A percentile compares a stretch with the other conserved stretches of the same genome.
Conservation (phyloP, 106 monocot genomes). For the Hemerocallis citrina region DNA sequence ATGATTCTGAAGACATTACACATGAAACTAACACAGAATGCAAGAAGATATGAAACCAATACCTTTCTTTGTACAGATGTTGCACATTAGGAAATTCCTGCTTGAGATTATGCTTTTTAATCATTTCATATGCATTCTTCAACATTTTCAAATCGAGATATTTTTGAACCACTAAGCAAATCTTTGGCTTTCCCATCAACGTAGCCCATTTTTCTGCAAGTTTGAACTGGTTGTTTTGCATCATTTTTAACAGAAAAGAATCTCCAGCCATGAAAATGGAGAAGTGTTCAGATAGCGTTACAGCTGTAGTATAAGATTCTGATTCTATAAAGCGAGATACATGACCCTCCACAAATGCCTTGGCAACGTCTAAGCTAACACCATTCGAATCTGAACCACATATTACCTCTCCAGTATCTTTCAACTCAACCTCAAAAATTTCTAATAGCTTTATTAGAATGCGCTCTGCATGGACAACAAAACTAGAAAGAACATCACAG, state of each 20-base stretch:
- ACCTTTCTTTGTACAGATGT: conserved; percentile 80
- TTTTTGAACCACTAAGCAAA: conserved; percentile 64
- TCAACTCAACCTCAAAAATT: conserved; percentile 54
- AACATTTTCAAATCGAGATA: conserved; percentile 87
- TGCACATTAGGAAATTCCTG: conserved; percentile 72
- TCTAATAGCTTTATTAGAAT: conserved; percentile 77
- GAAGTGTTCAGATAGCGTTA: conserved; percentile 60
- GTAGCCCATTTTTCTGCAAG: conserved; percentile 83
- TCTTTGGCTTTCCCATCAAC: conserved; percentile 63
- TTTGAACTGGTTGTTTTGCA: conserved; percentile 50
- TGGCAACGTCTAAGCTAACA: conserved; percentile 30
- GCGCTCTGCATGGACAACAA: conserved; percentile 65
- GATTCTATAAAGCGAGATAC: conserved; percentile 50
- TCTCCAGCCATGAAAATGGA: conserved; percentile 32
- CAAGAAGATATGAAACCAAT: not conserved
- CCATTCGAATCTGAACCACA: conserved; percentile 27
- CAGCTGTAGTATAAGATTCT: conserved; percentile 69
- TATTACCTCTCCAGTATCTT: conserved; percentile 59
- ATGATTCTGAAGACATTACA: too few relatives aligned
- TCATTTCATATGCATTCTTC: conserved; percentile 73
- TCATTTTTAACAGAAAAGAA: conserved; percentile 56
- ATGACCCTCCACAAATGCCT: conserved; percentile 31
- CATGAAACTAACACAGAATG: not conserved
- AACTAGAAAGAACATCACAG: conserved; percentile 50
- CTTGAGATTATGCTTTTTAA: conserved; percentile 63